These are phyloP conservation scores for Moesziomyces antarcticus DNA, from an alignment of 1,284 basidiomycete genomes.

Conservation along the genomic window DNA sequence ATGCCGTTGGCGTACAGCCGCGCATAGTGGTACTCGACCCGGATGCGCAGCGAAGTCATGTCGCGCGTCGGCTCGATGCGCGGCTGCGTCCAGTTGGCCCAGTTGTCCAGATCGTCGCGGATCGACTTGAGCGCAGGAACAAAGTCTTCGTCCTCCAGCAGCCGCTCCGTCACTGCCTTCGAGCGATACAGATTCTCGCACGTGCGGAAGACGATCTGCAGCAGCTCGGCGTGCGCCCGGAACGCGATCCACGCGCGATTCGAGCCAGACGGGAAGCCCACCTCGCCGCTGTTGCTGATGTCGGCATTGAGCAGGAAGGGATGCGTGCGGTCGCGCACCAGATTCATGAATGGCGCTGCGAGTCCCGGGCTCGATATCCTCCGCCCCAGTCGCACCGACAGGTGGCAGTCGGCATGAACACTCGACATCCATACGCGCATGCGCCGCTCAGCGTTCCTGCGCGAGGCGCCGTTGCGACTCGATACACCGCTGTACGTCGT, in stretches of 20 bases:
- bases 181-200: conserved; percentile 52
- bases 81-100: conserved; percentile 52
- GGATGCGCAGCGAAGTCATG: conserved; percentile 48
- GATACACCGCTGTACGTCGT: conserved; percentile 47
- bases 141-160: conserved; percentile 51
- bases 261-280: conserved; percentile 34
- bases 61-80: conserved; percentile 45
- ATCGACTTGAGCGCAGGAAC: conserved; percentile 49
- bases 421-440: conserved; percentile 56
- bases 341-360: conserved; percentile 49
- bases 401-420: conserved; percentile 53
- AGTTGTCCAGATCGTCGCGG: conserved; percentile 47
- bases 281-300: conserved; percentile 37
- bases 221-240: conserved; percentile 44
- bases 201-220: conserved; percentile 50
- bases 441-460: conserved; percentile 46
- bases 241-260: conserved; percentile 49
- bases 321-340: conserved; percentile 48
- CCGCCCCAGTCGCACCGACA: conserved; percentile 51
- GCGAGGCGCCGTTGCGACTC: conserved; percentile 34
- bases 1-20: conserved; percentile 51
- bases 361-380: conserved; percentile 51
- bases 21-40: conserved; percentile 55
- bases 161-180: conserved; percentile 40
- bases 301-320: conserved; percentile 40